Conservation (phyloP, 1,139 yeast species). For the Saccharomyces hybrid region DNA sequence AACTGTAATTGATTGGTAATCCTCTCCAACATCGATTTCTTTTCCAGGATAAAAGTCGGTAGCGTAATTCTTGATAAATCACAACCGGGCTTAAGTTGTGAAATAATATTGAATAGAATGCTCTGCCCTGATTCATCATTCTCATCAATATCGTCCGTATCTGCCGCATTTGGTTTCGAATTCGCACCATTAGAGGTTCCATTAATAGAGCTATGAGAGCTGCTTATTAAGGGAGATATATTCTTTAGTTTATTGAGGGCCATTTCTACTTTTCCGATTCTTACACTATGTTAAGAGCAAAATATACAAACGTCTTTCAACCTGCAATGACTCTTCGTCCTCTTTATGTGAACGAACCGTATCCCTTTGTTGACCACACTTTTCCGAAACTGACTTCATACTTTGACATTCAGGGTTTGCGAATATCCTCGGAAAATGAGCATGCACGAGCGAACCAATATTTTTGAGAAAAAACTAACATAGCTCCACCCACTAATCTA, state of each 20-base stretch:
- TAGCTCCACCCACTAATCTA: too few species aligned
- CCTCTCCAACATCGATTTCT: slow-evolving; percentile 93
- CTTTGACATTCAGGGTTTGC: neutral
- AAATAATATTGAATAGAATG: slow-evolving; percentile 74
- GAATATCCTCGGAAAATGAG: neutral
- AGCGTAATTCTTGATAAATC: slow-evolving; percentile 85
- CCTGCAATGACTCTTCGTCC: neutral
- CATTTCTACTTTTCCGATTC: neutral
- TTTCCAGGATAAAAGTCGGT: slow-evolving; percentile 90
- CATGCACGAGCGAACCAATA: neutral
- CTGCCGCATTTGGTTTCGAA: slow-evolving; percentile 5
- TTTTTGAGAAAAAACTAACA: neutral
- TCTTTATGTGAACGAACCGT: neutral
- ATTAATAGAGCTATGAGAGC: neutral
- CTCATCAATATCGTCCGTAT: slow-evolving; percentile 75
- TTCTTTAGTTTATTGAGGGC: neutral
- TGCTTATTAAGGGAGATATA: neutral
- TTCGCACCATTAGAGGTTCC: neutral
- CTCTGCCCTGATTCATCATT: slow-evolving; percentile 85
- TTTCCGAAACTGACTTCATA: neutral
- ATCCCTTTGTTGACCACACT: neutral
- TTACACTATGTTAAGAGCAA: neutral
- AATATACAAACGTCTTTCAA: too few species aligned
- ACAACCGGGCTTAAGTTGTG: slow-evolving; percentile 88
- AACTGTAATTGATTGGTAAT: slow-evolving; percentile 84